Evolutionary conservation across 805 yeast genomes (phyloP).

Genomic region (Ogataea corticis): DNA sequence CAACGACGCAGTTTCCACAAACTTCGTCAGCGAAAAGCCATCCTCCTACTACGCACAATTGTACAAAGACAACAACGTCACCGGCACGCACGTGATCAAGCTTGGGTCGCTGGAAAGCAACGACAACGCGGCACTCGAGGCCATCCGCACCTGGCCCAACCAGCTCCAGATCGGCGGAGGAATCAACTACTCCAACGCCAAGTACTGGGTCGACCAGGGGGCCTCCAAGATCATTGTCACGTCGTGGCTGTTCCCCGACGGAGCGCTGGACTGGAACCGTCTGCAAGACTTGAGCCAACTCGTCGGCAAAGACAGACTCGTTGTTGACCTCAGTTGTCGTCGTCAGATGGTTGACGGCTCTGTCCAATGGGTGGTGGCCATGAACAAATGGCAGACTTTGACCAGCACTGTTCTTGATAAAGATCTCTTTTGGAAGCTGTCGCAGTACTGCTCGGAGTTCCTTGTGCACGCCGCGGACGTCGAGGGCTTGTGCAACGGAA

Average conservation of each 20-base stretch:
- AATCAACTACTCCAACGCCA: conserved; percentile 71
- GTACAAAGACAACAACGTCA: conserved; percentile 57
- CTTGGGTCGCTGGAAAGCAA: conserved; percentile 76
- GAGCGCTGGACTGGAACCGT: conserved; percentile 51
- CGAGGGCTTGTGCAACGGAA: conserved; percentile 93
- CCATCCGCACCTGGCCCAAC: conserved; percentile 72
- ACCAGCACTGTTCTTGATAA: conserved; percentile 61
- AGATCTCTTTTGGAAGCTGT: conserved; percentile 53
- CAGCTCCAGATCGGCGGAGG: conserved; percentile 92
- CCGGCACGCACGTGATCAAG: conserved; percentile 91
- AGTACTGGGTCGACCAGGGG: conserved; percentile 70
- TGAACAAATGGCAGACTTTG: conserved; percentile 94
- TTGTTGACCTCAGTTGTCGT: conserved; percentile 89
- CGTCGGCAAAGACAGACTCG: conserved; percentile 70
- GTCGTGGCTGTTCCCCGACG: conserved; percentile 81
- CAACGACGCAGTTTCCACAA: conserved; percentile 52
- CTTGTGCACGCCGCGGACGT: conserved; percentile 98
- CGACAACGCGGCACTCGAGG: conserved; percentile 79
- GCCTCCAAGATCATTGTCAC: conserved; percentile 92
- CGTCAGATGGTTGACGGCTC: conserved; percentile 23
- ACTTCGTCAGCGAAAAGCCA: conserved; percentile 75
- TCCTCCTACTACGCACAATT: conserved; percentile 73
- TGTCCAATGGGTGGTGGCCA: conserved; percentile 86
- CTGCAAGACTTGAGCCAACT: conserved; percentile 47
- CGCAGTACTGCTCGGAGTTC: conserved; percentile 78